phyloP scores from a whole-genome alignment of 2,329 filamentous ascomycete genomes.

The Phaeosphaeriaceae sp. region DNA sequence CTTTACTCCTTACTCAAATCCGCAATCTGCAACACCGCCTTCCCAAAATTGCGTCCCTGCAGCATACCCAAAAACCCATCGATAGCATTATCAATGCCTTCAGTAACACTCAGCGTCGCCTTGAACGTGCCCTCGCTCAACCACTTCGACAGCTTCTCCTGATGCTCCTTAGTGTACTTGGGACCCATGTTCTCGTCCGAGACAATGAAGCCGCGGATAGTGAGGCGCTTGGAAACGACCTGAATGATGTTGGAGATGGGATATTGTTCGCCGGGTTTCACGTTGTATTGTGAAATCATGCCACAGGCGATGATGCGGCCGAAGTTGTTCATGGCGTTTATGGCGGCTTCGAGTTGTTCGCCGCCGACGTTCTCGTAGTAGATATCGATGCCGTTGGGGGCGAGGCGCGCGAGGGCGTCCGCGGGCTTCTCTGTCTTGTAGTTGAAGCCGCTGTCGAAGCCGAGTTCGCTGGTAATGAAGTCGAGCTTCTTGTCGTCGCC shows the following conservation, averaged over 20 bases:
- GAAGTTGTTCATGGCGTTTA: conserved; percentile 67
- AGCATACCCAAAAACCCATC: conserved; percentile 79
- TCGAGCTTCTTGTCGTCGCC: conserved; percentile 81
- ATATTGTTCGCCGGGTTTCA: conserved; percentile 62
- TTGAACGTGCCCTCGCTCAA: conserved; percentile 77
- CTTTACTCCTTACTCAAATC: conserved; percentile 40
- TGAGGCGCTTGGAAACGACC: conserved; percentile 72
- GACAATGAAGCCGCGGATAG: conserved; percentile 79
- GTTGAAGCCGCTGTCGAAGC: conserved; percentile 80
- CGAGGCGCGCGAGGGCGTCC: conserved; percentile 72
- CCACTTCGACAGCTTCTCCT: conserved; percentile 77
- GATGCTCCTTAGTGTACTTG: conserved; percentile 72
- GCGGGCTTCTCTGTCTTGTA: conserved; percentile 81
- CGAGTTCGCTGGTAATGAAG: conserved; percentile 72
- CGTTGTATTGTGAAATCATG: conserved; percentile 82
- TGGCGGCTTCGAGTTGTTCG: conserved; percentile 72
- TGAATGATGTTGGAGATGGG: conserved; percentile 70
- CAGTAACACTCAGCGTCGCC: conserved; percentile 69
- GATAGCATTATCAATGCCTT: conserved; percentile 78
- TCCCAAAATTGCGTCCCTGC: conserved; percentile 82
- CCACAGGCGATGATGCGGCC: conserved; percentile 68
- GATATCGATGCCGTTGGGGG: conserved; percentile 80
- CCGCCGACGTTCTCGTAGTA: conserved; percentile 84
- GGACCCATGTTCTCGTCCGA: conserved; percentile 68
- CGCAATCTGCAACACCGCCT: conserved; percentile 75